A percentile compares a stretch with the other conserved stretches of the same genome.
Evolutionary conservation across 768 basidiomycete genomes (phyloP).

Genomic region (Rhizopogon vinicolor): DNA sequence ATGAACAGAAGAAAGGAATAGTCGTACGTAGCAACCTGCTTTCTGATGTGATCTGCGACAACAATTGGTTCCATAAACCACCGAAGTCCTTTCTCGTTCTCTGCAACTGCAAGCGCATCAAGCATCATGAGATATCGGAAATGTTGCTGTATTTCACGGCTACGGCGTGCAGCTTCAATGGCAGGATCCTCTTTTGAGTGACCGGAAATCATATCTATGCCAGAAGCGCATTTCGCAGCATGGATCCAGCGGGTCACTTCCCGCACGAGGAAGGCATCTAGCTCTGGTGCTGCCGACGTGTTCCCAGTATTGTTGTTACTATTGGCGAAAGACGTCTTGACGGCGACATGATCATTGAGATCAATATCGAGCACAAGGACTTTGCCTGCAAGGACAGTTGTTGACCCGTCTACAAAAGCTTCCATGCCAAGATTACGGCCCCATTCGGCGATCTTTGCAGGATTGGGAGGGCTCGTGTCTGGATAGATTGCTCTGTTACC

Average conservation of each 20-base stretch:
- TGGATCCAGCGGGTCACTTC: slow-evolving; percentile 53
- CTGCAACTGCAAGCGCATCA: slow-evolving; percentile 55
- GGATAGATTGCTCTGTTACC: slow-evolving; percentile 21
- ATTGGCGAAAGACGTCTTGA: slow-evolving; percentile 74
- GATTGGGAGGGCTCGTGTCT: slow-evolving; percentile 23
- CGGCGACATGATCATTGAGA: slow-evolving; percentile 42
- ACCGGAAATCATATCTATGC: slow-evolving; percentile 12
- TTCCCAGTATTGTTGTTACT: slow-evolving; percentile 41
- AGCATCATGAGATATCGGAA: slow-evolving; percentile 68
- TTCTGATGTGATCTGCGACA: slow-evolving; percentile 14
- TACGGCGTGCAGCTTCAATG: slow-evolving; percentile 46
- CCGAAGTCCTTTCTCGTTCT: slow-evolving; percentile 57
- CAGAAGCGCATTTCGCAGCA: slow-evolving; percentile 33
- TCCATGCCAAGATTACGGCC: slow-evolving; percentile 68
- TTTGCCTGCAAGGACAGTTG: slow-evolving; percentile 68
- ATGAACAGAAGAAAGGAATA: neutral
- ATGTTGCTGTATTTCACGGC: slow-evolving; percentile 46
- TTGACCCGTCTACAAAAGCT: slow-evolving; percentile 61
- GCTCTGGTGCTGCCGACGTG: slow-evolving; percentile 33
- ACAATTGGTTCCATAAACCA: slow-evolving; percentile 60
- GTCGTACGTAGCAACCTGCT: slow-evolving; percentile 11
- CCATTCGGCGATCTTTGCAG: slow-evolving; percentile 51
- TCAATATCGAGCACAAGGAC: slow-evolving; percentile 79
- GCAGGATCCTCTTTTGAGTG: slow-evolving; percentile 44
- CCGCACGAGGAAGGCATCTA: slow-evolving; percentile 60